Base-by-base conservation (phyloP, 2,329 filamentous ascomycete species). In the Colletotrichum musae region DNA sequence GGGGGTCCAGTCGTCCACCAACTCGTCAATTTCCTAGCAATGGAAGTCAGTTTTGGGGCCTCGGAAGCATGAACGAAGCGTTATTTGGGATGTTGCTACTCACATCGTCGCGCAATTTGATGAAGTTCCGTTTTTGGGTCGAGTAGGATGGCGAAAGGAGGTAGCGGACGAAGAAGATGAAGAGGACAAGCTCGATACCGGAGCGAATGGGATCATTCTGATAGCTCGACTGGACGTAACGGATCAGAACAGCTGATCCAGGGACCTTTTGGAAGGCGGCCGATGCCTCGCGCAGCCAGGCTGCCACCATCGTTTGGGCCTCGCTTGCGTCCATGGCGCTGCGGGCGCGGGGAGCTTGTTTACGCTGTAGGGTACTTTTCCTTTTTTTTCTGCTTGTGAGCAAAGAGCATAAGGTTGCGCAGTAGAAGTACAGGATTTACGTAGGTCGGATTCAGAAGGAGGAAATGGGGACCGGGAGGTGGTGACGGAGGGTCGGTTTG, bases 171-270 rank as follows among this genome's bases (percentile, higher is more conserved):
- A 97, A 97, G 83, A 99, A 99, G 63, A 99, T 89, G 74, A 99
- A 93, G 69, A 99, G 87, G 73, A 98, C 91, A 58, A 99, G 86
- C 82, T 99, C 96, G 74, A 99, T 94, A 47, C 94, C 94, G 60
- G 94, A 97, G 62, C 97, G 92, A 65, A 98, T 90, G 10, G 96
- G 96, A 76, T 99, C 96, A 79, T 99, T 93, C 84, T 99, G 96
- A 84, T 99, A 98, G 79, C 94, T 97, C 67, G 94, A 97, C 80
- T 94, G 94, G 78, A 99, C 94, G 82, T 99, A 99, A 72, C 96
- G 93, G 74, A 97, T 89, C 76, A 98, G 87, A 75, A 99, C 97
- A 50, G 95, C 93, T 36, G 95, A 98, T 60, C 96, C 96, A 36
- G 96, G 97, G 47, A 99, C 88, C 77, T 93, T 94, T 77, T 98